Conservation (phyloP, 176 grass and related monocot genomes). For the Eleusine coracana region DNA sequence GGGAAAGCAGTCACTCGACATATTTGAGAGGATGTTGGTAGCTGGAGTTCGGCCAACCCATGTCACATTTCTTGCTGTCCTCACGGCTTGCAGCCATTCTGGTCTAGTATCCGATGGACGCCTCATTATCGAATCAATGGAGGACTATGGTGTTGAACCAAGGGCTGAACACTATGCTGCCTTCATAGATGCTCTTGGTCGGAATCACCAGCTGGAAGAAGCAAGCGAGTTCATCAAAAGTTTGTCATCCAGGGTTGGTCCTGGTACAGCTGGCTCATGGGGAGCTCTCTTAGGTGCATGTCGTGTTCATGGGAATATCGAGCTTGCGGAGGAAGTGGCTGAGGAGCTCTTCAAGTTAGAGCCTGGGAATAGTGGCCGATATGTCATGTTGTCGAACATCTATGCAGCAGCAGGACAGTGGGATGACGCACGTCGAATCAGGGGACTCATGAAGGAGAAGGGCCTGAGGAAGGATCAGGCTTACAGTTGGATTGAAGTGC, state of each 20-base stretch:
- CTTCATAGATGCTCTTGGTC: conserved; percentile 68
- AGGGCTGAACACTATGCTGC: conserved; percentile 64
- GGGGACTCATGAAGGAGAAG: conserved; percentile 64
- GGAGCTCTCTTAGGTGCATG: conserved; percentile 73
- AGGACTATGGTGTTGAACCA: conserved; percentile 53
- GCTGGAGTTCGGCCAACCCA: conserved; percentile 55
- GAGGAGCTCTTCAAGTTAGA: conserved; percentile 59
- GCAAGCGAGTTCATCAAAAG: conserved; percentile 57
- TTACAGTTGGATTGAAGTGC: conserved; percentile 81
- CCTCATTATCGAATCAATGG: conserved; percentile 61
- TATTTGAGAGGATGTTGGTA: conserved; percentile 67
- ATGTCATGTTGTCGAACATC: conserved; percentile 76
- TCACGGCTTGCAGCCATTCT: conserved; percentile 69
- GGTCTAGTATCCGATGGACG: conserved; percentile 59
- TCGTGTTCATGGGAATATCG: conserved; percentile 63
- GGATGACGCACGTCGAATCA: conserved; percentile 58
- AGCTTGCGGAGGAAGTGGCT: conserved; percentile 65
- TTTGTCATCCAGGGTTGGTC: conserved; percentile 43
- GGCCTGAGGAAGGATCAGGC: conserved; percentile 71
- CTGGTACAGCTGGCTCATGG: conserved; percentile 55
- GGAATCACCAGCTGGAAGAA: conserved; percentile 60
- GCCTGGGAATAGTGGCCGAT: conserved; percentile 69
- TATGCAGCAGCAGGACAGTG: conserved; percentile 70
- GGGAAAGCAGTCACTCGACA: conserved; percentile 53
- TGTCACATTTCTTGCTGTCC: conserved; percentile 73